Base-by-base conservation (phyloP, 1,284 basidiomycete species). In the Chalciporus piperatoides region DNA sequence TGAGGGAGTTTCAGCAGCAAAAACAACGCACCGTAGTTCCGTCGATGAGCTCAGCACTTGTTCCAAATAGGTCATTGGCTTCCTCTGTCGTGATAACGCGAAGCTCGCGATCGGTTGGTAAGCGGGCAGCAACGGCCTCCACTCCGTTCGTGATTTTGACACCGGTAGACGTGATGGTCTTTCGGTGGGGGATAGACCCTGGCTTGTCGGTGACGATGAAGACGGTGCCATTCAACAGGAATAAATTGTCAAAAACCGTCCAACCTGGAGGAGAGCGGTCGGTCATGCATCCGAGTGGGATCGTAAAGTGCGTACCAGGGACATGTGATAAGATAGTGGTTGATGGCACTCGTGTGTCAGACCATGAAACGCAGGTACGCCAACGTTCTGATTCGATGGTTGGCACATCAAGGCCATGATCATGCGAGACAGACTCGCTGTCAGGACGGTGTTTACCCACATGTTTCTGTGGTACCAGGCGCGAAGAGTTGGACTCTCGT, bases 191-290 rank as follows among this genome's bases (percentile, higher is more conserved):
- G 35, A 86, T 59, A 6, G 61, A 67, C 12, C 71, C 62, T 6
- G 79, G 79, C 17, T 78, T 68, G 57, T 86, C 77, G 6, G 79
- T 76, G 17, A 89, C 86, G 54, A 91, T 71, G 60, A 82, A 91
- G 21, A 90, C 71, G n/a, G 83, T 81, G 36, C 89, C 89, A 56
- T 90, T 88, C 58, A 79, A 72, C 51, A 90, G 65, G 61, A 89
- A 92, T 10, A 94, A 71, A 50, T 78, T 79, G 65, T 92, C 88
- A 52, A 91, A 84, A 45, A 92, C 79, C 1, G 90, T 90, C 90
- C 90, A 93, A 32, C 90, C 90, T 88, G 55, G 42, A 4, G 35
- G 23, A 27, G n/a, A 25, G 23, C 1, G 1, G 15, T 58, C 15
- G 21, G 44, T 21, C 21, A 39, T 25, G 30, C 36, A 19, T 36